These are phyloP conservation scores for Psilocybe azurescens DNA, from an alignment of 768 basidiomycete species.

Conservation along the genomic window DNA sequence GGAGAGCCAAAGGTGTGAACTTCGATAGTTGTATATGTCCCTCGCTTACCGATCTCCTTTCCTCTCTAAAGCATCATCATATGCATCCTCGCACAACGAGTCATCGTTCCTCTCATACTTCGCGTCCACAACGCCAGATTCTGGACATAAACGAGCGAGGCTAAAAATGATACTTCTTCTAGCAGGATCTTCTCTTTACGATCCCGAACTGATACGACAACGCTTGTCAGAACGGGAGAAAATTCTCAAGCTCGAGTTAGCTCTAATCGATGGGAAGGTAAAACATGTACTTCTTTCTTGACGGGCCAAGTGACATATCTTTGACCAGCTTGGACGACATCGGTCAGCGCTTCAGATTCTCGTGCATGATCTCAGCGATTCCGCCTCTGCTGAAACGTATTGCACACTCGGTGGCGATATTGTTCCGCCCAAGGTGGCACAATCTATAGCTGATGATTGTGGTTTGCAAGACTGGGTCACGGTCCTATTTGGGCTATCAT, in stretches of 20 bases:
- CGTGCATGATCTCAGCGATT: slow-evolving; percentile 73
- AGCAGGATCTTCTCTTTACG: slow-evolving; percentile 76
- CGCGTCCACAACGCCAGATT: slow-evolving; percentile 82
- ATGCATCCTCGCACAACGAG: slow-evolving; percentile 46
- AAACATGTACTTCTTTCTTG: background rate
- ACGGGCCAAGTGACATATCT: background rate
- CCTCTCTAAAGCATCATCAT: slow-evolving; percentile 50
- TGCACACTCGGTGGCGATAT: slow-evolving; percentile 83
- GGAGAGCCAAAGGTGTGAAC: slow-evolving; percentile 70
- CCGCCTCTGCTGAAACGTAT: slow-evolving; percentile 82
- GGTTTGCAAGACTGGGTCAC: slow-evolving; percentile 60
- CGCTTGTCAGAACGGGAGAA: slow-evolving; percentile 53
- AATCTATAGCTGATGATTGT: slow-evolving; percentile 51
- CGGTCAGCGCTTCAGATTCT: slow-evolving; percentile 68
- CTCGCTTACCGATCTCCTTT: slow-evolving; percentile 2
- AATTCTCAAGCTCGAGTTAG: slow-evolving; percentile 71
- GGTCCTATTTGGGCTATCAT: slow-evolving; percentile 43
- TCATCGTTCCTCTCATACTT: slow-evolving; percentile 76
- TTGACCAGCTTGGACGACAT: slow-evolving; percentile 50
- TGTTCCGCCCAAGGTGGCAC: slow-evolving; percentile 62
- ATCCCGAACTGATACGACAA: slow-evolving; percentile 50
- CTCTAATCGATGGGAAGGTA: slow-evolving; percentile 83
- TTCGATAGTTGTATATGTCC: background rate
- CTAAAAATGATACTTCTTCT: slow-evolving; percentile 82
- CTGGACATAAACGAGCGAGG: slow-evolving; percentile 71